Evolutionary conservation across 345 rosid species (phyloP), one percentile per base, ranked within the genome.

Genomic region (Boechera divaricarpa): DNA sequence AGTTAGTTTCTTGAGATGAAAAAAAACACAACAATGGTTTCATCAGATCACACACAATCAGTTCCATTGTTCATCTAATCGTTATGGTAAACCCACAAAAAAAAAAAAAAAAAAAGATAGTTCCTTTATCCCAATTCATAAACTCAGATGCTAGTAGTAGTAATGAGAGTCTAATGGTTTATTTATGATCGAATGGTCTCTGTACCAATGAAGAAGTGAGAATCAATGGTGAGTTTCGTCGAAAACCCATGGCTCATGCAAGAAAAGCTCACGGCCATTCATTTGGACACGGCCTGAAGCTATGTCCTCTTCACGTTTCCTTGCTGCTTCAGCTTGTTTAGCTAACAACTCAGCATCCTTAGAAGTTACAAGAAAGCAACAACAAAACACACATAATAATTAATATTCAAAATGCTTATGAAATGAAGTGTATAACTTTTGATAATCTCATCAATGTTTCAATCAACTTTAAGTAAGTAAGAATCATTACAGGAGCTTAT

Each of bases 261-360:
- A 56, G 86, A 91, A 93, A 74, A 93, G 91, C 86, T 93, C 98
- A 11, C 96, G 86, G 13, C 98, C 98, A 39, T 88, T 93, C 98
- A 88, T 91, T 57, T 67, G 91, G 60, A 85, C 88, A 11, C 83
- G 86, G 38, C 94, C 92, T 8, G 94, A 79, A 10, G 91, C 96
- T 76, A 94, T 90, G 72, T 86, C 97, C 73, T 94, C 83, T 5
- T 86, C 81, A 8, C 96, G 97, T 80, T 88, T 91, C 84, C 91
- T 90, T 12, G 86, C 88, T 56, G 87, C 89, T 86, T 88, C 96
- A 13, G 92, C 97, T 82, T 81, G 81, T 78, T 84, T 85, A 15
- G 88, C 88, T 5, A 86, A 81, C 28, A 82, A 65, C 38, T 89
- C 92, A 64, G 82, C 90, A 66, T 91, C 96, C 98, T 90, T 81